Percentiles rank a stretch among this genome's conserved stretches.
Evolutionary conservation across 2,329 filamentous ascomycete genomes (phyloP).

Genomic region (Nothomitra cinnamomea): DNA sequence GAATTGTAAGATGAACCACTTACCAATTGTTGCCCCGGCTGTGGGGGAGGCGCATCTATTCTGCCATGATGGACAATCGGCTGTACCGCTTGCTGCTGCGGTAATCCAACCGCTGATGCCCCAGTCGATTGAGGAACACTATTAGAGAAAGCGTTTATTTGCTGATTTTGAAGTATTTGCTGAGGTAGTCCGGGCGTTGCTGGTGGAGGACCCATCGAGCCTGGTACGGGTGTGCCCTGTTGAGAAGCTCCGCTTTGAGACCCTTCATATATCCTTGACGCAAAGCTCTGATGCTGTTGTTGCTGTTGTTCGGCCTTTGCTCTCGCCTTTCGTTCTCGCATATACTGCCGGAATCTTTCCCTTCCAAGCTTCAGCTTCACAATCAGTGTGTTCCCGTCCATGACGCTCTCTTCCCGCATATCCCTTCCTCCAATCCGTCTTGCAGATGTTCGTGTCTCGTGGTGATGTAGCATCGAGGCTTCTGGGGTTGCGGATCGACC

Average conservation of each 20-base stretch:
- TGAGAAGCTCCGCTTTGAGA: constrained; percentile 21
- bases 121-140: constrained; percentile 10
- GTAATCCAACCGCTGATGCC: constrained; percentile 17
- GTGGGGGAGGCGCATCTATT: constrained; percentile 46
- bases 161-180: constrained; percentile 10
- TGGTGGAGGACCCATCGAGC: constrained; percentile 36
- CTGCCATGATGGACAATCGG: constrained; percentile 39
- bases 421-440: constrained; percentile 40
- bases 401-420: constrained; percentile 60
- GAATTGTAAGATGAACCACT: constrained; percentile 20
- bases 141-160: constrained; percentile 13
- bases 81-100: constrained; percentile 16
- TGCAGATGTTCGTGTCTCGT: constrained; percentile 54
- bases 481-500: constrained; percentile 85
- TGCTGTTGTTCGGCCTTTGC: constrained; percentile 7
- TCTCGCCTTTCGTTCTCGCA: constrained; percentile 35
- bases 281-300: constrained; percentile 22
- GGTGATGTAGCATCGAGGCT: constrained; percentile 43
- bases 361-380: constrained; percentile 60
- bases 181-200: constrained; percentile 26
- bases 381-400: constrained; percentile 45
- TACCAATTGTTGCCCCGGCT: constrained; percentile 44
- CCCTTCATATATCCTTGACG: constrained; percentile 16
- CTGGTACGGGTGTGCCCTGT: constrained; percentile 30
- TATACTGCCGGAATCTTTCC: constrained; percentile 51